Conservation (phyloP, 768 basidiomycete species). For the Trametes gibbosa region DNA sequence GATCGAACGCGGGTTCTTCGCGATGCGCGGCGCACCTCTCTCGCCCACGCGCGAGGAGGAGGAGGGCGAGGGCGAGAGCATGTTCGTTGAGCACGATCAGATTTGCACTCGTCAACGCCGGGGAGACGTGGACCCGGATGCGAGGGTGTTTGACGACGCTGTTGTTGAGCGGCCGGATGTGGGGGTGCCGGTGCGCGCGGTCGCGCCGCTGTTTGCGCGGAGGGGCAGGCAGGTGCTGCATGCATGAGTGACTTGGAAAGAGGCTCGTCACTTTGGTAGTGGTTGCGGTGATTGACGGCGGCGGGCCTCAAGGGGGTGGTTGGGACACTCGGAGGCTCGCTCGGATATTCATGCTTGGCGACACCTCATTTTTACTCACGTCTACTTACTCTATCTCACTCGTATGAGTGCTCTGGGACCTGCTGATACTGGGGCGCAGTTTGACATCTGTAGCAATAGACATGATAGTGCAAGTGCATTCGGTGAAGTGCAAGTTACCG, state of each 20-base stretch:
- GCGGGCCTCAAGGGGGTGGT: not conserved
- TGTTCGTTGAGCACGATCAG: not conserved
- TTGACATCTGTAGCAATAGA: no score
- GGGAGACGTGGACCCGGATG: slow-evolving; percentile 7
- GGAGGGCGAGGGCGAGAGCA: slow-evolving; percentile 9
- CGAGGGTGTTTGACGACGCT: slow-evolving; percentile 9
- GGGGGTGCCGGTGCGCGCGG: not conserved
- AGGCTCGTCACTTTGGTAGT: no score
- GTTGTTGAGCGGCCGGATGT: not conserved
- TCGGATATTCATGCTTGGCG: no score
- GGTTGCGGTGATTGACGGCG: not conserved
- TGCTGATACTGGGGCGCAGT: no score
- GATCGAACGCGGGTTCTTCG: slow-evolving; percentile 68
- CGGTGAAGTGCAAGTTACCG: no score
- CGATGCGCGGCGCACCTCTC: slow-evolving; percentile 59
- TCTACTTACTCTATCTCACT: not conserved
- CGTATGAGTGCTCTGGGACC: no score
- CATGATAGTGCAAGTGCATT: no score
- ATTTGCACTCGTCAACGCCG: no score
- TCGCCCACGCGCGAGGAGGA: slow-evolving; percentile 39
- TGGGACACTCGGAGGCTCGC: no score
- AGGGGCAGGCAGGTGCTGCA: not conserved
- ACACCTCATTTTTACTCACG: not conserved
- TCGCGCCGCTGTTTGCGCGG: slow-evolving; percentile 10
- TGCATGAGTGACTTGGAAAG: not conserved